Conservation (phyloP, 371 early-diverging fungal genomes). For the Rhizomucor pusillus region DNA sequence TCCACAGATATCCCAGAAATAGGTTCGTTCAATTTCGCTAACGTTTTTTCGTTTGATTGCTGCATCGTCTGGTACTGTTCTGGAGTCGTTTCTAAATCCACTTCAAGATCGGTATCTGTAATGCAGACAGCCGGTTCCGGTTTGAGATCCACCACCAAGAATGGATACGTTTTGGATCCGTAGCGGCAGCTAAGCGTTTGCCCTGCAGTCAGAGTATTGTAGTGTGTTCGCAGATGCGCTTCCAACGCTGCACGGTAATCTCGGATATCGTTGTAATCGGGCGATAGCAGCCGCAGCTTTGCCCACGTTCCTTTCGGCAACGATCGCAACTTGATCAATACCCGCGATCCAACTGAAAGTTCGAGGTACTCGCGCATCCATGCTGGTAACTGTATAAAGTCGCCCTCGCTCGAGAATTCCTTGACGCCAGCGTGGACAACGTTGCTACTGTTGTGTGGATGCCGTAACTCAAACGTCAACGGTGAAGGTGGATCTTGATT, state of each 20-base stretch:
- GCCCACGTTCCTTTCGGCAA: slow-evolving; percentile 74
- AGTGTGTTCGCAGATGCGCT: slow-evolving; percentile 69
- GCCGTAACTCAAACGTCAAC: slow-evolving; percentile 63
- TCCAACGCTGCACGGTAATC: slow-evolving; percentile 77
- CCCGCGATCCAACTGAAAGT: slow-evolving; percentile 37
- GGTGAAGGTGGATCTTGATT: slow-evolving; percentile 55
- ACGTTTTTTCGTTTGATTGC: background rate
- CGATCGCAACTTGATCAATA: slow-evolving; percentile 46
- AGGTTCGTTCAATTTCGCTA: background rate
- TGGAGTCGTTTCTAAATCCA: slow-evolving; percentile 68
- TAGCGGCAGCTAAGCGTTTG: slow-evolving; percentile 64
- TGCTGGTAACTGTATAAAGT: slow-evolving; percentile 51
- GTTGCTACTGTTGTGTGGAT: slow-evolving; percentile 34
- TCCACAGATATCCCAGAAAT: slow-evolving; percentile 5
- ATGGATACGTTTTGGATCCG: slow-evolving; percentile 50
- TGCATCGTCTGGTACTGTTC: slow-evolving; percentile 17
- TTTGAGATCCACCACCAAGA: slow-evolving; percentile 68
- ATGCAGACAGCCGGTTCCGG: slow-evolving; percentile 66
- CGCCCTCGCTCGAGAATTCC: slow-evolving; percentile 65
- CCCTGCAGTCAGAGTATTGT: slow-evolving; percentile 70
- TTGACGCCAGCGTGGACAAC: slow-evolving; percentile 71
- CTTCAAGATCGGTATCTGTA: slow-evolving; percentile 83
- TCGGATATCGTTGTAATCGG: slow-evolving; percentile 57
- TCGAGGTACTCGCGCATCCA: slow-evolving; percentile 55
- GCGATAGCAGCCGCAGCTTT: slow-evolving; percentile 57